Evolutionary conservation across 495 filamentous ascomycete species (phyloP), one percentile per base, ranked within the genome.

Genomic region (Thermothielavioides terrestris): DNA sequence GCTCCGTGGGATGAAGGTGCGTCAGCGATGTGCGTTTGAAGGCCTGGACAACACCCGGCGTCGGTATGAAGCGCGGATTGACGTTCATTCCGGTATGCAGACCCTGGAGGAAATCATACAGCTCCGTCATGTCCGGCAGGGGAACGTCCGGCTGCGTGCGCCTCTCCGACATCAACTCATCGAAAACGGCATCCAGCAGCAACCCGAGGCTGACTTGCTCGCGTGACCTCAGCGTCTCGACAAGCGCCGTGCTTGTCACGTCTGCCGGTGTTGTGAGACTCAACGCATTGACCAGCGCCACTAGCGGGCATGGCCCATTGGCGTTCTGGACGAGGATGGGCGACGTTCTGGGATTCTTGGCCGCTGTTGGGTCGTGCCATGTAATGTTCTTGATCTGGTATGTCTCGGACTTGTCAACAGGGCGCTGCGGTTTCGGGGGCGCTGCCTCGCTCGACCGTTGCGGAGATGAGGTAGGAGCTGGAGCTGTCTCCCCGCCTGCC

Each of bases 71-170:
- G 15, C 85, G 83, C 31, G 92, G 92, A 58, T 98, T 97, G 38
- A 96, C 92, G 59, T 97, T 97, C 90, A 98, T 94, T 31, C 92
- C 92, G 1, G 90, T 96, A 62, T 96, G 89, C 3, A 98, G 73
- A 37, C 86, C 87, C 23, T 90, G 77, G 8, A 98, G 75, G 61
- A 98, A 97, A 15, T 75, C 69, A 61, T 94, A 91, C 1, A 98
- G 74, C 36, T 94, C 89, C 34, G 81, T 73, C 44, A 98, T 83
- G 58, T 98, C 92, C 1, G 91, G 89, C 35, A 96, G 72, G 14
- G 56, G 53, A 6, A 60, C 64, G 21, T 73, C 64, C 26, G 70
- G 45, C 26, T 67, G 58, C 22, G 60, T 73, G 47, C 65, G 73
- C 44, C 59, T 71, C 62, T 63, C 69, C 20, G 86, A 88, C 68